A percentile compares a stretch with the other conserved stretches of the same genome.
Conservation (phyloP, 176 grass and related monocot genomes). For the Avena eriantha region DNA sequence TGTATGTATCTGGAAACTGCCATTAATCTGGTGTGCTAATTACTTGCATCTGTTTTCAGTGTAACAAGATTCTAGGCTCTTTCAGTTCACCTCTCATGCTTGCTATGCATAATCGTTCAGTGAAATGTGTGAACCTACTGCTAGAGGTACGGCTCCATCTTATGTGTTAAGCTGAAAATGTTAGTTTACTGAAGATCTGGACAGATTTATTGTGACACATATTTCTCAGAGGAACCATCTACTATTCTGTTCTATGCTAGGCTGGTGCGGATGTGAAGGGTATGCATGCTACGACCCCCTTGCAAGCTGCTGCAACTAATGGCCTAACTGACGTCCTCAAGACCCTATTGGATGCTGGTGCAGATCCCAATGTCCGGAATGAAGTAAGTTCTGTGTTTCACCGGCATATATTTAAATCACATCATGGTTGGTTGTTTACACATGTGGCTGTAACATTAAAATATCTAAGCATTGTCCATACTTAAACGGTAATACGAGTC, state of each 20-base stretch:
- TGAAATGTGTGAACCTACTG: constrained; percentile 15
- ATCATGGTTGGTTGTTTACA: neutral
- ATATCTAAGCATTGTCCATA: neutral
- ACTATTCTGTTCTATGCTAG: neutral
- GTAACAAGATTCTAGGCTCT: neutral
- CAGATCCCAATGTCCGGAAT: neutral
- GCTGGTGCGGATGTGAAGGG: neutral
- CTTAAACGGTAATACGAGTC: neutral
- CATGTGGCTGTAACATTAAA: neutral
- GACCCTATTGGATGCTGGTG: neutral
- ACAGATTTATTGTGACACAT: neutral
- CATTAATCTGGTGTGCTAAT: neutral
- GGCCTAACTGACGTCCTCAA: neutral
- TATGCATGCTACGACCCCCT: neutral
- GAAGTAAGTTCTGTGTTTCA: neutral
- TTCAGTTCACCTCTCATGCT: neutral
- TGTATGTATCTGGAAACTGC: neutral
- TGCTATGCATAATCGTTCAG: neutral
- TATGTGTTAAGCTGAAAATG: neutral
- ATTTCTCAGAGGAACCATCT: neutral
- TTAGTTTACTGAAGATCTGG: neutral
- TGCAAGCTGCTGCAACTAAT: neutral
- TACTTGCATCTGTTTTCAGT: neutral
- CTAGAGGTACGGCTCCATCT: neutral
- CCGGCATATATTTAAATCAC: neutral